A percentile compares a stretch with the other conserved stretches of the same genome.
Evolutionary conservation across 2,329 filamentous ascomycete genomes (phyloP).

Genomic region (Phoma sp.): DNA sequence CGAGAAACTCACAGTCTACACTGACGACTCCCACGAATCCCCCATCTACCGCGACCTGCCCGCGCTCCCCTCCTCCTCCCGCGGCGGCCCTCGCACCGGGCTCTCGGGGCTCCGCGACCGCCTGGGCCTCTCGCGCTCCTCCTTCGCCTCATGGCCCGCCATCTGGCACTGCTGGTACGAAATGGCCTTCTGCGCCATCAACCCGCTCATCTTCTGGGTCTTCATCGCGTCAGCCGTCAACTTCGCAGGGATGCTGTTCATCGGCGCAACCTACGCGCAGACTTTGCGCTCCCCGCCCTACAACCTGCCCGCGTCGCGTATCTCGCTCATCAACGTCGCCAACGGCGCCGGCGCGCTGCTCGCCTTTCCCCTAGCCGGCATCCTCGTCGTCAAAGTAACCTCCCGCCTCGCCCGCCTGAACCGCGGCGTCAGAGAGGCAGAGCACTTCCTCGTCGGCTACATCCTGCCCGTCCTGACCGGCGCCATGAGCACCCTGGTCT

Average conservation of each 20-base stretch:
- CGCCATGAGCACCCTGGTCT: slow-evolving; percentile 29
- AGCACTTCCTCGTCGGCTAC: slow-evolving; percentile 40
- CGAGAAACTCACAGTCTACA: slow-evolving; percentile 49
- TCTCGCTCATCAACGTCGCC: slow-evolving; percentile 30
- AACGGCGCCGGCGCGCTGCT: slow-evolving; percentile 28
- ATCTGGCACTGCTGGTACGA: slow-evolving; percentile 34
- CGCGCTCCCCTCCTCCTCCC: slow-evolving; percentile 9
- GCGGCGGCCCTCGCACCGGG: slow-evolving; percentile 6
- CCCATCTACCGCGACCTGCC: slow-evolving; percentile 35
- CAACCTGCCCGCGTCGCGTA: slow-evolving; percentile 19
- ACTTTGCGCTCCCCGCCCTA: slow-evolving; percentile 33
- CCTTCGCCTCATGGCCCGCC: slow-evolving; percentile 34
- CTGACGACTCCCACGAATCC: slow-evolving; percentile 36
- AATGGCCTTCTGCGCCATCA: slow-evolving; percentile 35
- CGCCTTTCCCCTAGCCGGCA: slow-evolving; percentile 20
- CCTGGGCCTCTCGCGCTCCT: slow-evolving; percentile 28
- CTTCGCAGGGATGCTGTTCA: slow-evolving; percentile 39
- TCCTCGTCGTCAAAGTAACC: slow-evolving; percentile 19
- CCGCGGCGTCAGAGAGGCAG: slow-evolving; percentile 37
- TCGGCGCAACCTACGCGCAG: slow-evolving; percentile 32
- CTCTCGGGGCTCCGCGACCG: slow-evolving; percentile 20
- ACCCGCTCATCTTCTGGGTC: slow-evolving; percentile 44
- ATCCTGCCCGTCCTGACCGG: slow-evolving; percentile 35
- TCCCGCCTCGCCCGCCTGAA: slow-evolving; percentile 32
- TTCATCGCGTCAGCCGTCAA: slow-evolving; percentile 33